Base-by-base conservation (phyloP, 2,329 filamentous ascomycete species). In the Pyrenophora teres region DNA sequence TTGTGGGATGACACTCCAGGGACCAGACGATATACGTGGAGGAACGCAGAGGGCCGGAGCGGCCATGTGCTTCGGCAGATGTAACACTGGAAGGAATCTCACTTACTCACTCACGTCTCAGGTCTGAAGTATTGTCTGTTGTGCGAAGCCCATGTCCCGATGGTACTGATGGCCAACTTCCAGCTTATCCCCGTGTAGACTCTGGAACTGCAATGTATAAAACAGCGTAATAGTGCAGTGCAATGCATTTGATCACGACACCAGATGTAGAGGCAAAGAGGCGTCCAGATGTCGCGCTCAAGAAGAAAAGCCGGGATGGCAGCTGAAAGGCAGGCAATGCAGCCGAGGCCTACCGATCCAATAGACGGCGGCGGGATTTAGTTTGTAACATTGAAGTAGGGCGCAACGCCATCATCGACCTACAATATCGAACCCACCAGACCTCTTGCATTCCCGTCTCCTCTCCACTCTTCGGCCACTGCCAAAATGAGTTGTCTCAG, bases 401-500 rank as follows among this genome's bases (percentile, higher is more conserved):
- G 49, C 46, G 54, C 52, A 57, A 55, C 56, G 52, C 57, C 57
- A 62, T 66, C 61, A 57, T 65, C 56, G 60, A 66, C 56, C 52
- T 60, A 44, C 57, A 52, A 51, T 57, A 51, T 57, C 48, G 56
- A 60, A 66, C 57, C 56, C 60, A 60, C 56, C 53, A 43, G 59
- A 56, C 61, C 60, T 54, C 52, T 51, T 40, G 53, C 56, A 56
- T 47, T 53, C 48, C 52, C 47, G 40, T 42, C 49, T 52, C 45
- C 65, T 65, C 64, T 67, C 62, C 63, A 62, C 62, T 59, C 60
- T 59, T 57, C 56, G 61, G 60, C 62, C 59, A 60, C 53, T 51
- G 59, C 65, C 66, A 70, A 63, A 54, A 74, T 74, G 71, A 73
- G 69, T 63, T 72, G 68, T 54, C 69, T 72, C 64, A 71, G 64